Percentiles rank a stretch among this genome's conserved stretches.
Conservation (phyloP, 2,329 filamentous ascomycete species). For the Cylindrodendrum hubeiense region DNA sequence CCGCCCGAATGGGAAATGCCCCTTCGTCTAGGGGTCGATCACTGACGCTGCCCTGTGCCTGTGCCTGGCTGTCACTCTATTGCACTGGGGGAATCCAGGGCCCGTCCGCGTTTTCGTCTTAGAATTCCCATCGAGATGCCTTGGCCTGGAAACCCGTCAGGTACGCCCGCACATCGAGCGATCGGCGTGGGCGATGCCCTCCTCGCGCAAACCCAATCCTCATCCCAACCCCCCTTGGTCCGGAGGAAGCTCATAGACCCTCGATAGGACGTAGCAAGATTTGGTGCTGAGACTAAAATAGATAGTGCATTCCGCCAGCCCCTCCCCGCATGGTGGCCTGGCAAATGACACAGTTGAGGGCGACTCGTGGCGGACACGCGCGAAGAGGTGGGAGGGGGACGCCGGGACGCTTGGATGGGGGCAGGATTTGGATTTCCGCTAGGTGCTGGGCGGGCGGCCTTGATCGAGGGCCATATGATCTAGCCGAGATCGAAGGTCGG, state of each 20-base stretch:
- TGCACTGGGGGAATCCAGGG: slow-evolving; percentile 16
- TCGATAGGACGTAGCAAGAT: slow-evolving; percentile 10
- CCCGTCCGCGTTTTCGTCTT: slow-evolving; percentile 11
- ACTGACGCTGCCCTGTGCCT: slow-evolving; percentile 20
- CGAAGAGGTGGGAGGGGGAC: slow-evolving; percentile 23
- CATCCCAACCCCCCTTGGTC: slow-evolving; percentile 28
- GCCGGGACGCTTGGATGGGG: slow-evolving; percentile 29
- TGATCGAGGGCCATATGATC: slow-evolving; percentile 32
- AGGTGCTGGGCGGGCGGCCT: slow-evolving; percentile 10
- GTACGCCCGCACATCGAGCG: slow-evolving; percentile 20
- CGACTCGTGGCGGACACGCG: slow-evolving; percentile 12
- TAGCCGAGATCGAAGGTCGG: slow-evolving; percentile 38
- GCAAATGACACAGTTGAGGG: slow-evolving; percentile 36
- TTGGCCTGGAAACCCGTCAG: slow-evolving; percentile 14
- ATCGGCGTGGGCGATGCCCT: slow-evolving; percentile 38
- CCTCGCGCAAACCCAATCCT: slow-evolving; percentile 13
- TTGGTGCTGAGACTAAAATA: slow-evolving; percentile 37
- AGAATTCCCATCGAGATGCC: slow-evolving; percentile 15
- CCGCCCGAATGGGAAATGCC: slow-evolving; percentile 27
- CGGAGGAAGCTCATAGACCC: slow-evolving; percentile 16
- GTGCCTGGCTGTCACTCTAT: slow-evolving; percentile 26
- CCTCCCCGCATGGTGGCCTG: slow-evolving; percentile 38
- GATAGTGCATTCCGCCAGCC: slow-evolving; percentile 34
- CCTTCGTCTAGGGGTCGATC: slow-evolving; percentile 27
- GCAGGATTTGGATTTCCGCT: slow-evolving; percentile 30